Evolutionary conservation across 2,329 filamentous ascomycete genomes (phyloP).

Genomic region (Aureobasidium pullulans): DNA sequence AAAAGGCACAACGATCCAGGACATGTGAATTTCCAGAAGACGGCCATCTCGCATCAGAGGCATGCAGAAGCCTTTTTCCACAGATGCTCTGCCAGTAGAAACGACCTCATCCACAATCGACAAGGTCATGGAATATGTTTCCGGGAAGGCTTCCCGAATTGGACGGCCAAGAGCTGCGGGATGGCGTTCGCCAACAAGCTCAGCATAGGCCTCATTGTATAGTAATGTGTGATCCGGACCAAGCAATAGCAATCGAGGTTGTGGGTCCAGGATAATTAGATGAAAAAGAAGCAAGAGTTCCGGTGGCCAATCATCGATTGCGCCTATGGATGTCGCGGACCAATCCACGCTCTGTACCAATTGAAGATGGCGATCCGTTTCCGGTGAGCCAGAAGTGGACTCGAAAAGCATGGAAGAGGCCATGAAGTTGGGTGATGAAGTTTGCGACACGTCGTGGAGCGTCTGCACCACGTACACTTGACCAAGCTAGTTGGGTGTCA

Average conservation of each 20-base stretch:
- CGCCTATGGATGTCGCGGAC: constrained; percentile 14
- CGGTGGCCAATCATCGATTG: constrained; percentile 12
- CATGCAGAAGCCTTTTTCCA: not conserved
- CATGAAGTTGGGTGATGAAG: not conserved
- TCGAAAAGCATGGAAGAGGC: not conserved
- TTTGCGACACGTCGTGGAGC: not conserved
- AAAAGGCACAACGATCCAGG: constrained; percentile 14
- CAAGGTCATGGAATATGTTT: not conserved
- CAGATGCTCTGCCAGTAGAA: not conserved
- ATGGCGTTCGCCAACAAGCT: constrained; percentile 12
- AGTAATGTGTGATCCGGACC: constrained; percentile 13
- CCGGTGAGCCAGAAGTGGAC: not conserved
- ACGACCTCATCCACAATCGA: not conserved
- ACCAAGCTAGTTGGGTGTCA: not conserved
- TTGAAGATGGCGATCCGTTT: constrained; percentile 3
- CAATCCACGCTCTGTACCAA: constrained; percentile 12
- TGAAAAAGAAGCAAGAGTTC: constrained; percentile 15
- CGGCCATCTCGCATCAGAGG: not conserved
- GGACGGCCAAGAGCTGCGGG: constrained; percentile 8
- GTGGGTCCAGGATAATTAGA: constrained; percentile 15
- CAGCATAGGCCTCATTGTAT: constrained; percentile 16
- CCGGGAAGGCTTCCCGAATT: not conserved
- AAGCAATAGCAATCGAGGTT: constrained; percentile 14
- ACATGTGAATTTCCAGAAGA: constrained; percentile 14
- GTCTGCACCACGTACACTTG: not conserved